Percentiles rank a stretch among this genome's conserved stretches.
phyloP scores from a whole-genome alignment of 2,329 filamentous ascomycete genomes.

The Xylaria sp. region DNA sequence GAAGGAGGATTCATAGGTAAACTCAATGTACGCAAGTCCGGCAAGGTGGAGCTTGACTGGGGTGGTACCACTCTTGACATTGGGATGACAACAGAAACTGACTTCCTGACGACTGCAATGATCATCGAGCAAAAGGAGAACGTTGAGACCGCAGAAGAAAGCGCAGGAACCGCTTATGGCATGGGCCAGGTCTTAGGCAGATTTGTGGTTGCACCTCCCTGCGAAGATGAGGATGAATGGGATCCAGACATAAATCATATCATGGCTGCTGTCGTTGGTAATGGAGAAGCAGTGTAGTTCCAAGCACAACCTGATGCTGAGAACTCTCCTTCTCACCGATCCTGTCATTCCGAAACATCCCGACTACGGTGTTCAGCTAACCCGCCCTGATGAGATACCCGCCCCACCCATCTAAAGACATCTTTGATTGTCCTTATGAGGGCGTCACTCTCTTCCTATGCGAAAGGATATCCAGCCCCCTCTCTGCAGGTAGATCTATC shows the following conservation, averaged over 20 bases:
- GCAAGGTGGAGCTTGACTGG: conserved; percentile 67
- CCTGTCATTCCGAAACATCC: neutral
- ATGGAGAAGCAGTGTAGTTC: conserved; percentile 12
- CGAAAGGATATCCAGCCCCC: neutral
- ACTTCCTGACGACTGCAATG: conserved; percentile 64
- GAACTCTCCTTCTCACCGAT: neutral
- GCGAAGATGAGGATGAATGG: conserved; percentile 64
- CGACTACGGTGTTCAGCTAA: neutral
- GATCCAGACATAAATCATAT: conserved; percentile 48
- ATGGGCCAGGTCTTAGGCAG: conserved; percentile 69
- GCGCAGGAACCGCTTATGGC: conserved; percentile 58
- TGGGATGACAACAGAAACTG: conserved; percentile 55
- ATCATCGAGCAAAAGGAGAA: conserved; percentile 62
- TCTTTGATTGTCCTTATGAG: neutral
- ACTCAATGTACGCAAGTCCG: conserved; percentile 65
- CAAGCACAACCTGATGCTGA: neutral
- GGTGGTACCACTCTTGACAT: conserved; percentile 62
- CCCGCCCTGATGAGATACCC: neutral
- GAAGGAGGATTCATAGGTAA: conserved; percentile 65
- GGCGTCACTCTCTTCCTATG: neutral
- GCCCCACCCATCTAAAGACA: neutral
- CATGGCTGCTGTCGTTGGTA: conserved; percentile 23
- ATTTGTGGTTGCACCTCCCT: conserved; percentile 64
- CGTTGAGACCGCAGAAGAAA: conserved; percentile 50
- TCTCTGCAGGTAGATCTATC: neutral